A percentile compares a stretch with the other conserved stretches of the same genome.
phyloP scores from a whole-genome alignment of 805 yeast species.

The Wickerhamomyces xylosicus region DNA sequence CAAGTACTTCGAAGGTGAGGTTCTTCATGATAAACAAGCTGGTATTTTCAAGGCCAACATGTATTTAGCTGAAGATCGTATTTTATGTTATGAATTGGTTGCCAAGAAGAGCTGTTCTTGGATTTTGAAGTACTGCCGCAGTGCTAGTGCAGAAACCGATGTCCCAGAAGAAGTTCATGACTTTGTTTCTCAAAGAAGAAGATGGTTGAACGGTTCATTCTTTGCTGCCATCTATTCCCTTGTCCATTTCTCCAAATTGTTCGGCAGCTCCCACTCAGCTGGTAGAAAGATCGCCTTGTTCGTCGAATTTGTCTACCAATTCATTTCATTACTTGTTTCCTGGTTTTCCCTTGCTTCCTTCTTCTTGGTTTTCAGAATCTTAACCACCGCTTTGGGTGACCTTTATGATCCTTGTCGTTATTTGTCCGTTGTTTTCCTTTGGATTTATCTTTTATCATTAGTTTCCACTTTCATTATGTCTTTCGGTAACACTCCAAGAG shows the following conservation, averaged over 20 bases:
- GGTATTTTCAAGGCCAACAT: constrained; percentile 91
- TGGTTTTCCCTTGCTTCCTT: constrained; percentile 92
- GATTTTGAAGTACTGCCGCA: constrained; percentile 75
- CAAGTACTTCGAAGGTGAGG: constrained; percentile 89
- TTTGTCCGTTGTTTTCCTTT: constrained; percentile 67
- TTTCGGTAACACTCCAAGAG: constrained; percentile 90
- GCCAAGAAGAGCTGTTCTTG: constrained; percentile 69
- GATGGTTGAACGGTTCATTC: constrained; percentile 96
- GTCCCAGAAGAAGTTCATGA: constrained; percentile 86
- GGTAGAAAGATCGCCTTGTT: constrained; percentile 61
- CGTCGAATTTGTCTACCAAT: constrained; percentile 72
- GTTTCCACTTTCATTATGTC: constrained; percentile 82
- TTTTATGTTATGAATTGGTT: constrained; percentile 90
- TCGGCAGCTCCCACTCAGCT: constrained; percentile 68
- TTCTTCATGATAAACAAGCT: constrained; percentile 49
- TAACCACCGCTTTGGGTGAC: constrained; percentile 70
- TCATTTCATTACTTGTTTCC: constrained; percentile 64
- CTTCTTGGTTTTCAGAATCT: constrained; percentile 80
- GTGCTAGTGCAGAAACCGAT: constrained; percentile 90
- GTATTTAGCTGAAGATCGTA: constrained; percentile 96
- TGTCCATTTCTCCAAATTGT: constrained; percentile 63
- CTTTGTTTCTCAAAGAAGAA: constrained; percentile 81
- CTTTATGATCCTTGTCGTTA: constrained; percentile 66
- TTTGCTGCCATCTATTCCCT: constrained; percentile 89
- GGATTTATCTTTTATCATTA: constrained; percentile 76